phyloP scores from a whole-genome alignment of 2,329 filamentous ascomycete species.

The Apiospora arundinis region DNA sequence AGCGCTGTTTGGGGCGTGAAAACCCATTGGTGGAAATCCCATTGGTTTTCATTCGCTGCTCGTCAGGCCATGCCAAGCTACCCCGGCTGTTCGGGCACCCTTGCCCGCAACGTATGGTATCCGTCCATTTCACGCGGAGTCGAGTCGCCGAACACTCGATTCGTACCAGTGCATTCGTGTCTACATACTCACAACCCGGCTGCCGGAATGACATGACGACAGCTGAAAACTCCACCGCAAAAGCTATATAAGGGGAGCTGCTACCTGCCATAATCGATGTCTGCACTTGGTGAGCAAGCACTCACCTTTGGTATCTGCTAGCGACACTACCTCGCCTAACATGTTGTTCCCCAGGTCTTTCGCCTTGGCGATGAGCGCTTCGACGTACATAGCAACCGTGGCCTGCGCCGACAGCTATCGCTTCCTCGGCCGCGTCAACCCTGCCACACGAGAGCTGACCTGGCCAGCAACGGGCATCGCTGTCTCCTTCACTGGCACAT shows the following conservation, averaged over 20 bases:
- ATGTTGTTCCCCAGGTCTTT: conserved; percentile 14
- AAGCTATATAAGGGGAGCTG: background rate
- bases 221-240: background rate
- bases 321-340: background rate
- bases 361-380: conserved; percentile 3
- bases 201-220: background rate
- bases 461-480: conserved; percentile 51
- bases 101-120: background rate
- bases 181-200: background rate
- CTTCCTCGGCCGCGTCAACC: conserved; percentile 49
- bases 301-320: background rate
- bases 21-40: background rate
- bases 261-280: background rate
- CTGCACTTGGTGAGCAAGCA: background rate
- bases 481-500: conserved; percentile 48
- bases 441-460: conserved; percentile 48
- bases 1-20: background rate
- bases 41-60: no score
- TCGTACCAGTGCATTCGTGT: background rate
- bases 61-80: background rate
- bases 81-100: background rate
- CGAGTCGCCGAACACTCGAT: background rate
- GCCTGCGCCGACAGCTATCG: conserved; percentile 19
- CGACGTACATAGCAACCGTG: background rate
- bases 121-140: background rate